Conservation (phyloP, 169 alveolate species). For the Gregarina niphandrodes region DNA sequence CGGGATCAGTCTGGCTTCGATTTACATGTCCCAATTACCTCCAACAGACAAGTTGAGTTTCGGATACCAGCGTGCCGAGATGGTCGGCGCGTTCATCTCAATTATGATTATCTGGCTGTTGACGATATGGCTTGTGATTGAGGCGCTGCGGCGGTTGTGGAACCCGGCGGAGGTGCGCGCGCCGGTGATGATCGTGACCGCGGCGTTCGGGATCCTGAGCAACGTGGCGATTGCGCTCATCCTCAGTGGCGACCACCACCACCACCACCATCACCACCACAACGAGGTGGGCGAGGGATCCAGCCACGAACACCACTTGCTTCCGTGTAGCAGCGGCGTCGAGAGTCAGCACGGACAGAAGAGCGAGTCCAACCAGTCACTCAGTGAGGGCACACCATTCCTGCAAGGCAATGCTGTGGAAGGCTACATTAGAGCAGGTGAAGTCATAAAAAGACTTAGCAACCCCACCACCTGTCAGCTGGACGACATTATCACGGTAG, state of each 20-base stretch:
- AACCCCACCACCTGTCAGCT: no score
- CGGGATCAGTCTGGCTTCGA: slow-evolving; percentile 51
- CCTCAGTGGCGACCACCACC: slow-evolving; percentile 25
- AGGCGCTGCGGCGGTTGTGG: slow-evolving; percentile 62
- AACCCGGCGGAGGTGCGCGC: slow-evolving; percentile 55
- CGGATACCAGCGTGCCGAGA: slow-evolving; percentile 81
- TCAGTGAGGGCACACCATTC: no score
- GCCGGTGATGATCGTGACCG: slow-evolving; percentile 66
- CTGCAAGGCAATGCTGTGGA: no score
- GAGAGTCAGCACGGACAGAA: no score
- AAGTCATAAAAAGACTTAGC: no score
- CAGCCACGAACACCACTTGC: not conserved
- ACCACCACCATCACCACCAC: slow-evolving; percentile 10
- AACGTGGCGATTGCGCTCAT: slow-evolving; percentile 65
- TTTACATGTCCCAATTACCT: slow-evolving; percentile 49
- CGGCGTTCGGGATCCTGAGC: slow-evolving; percentile 63
- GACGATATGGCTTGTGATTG: slow-evolving; percentile 58
- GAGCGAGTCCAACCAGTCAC: no score
- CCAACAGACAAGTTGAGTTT: slow-evolving; percentile 59
- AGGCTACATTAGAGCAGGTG: no score
- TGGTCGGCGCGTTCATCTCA: slow-evolving; percentile 72
- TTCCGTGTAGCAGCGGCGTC: no score
- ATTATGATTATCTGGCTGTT: slow-evolving; percentile 70
- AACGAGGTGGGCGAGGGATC: no score
- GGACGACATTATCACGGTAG: no score